Evolutionary conservation across 2,329 filamentous ascomycete genomes (phyloP).

Genomic region (Fusarium pseudoanthophilum): DNA sequence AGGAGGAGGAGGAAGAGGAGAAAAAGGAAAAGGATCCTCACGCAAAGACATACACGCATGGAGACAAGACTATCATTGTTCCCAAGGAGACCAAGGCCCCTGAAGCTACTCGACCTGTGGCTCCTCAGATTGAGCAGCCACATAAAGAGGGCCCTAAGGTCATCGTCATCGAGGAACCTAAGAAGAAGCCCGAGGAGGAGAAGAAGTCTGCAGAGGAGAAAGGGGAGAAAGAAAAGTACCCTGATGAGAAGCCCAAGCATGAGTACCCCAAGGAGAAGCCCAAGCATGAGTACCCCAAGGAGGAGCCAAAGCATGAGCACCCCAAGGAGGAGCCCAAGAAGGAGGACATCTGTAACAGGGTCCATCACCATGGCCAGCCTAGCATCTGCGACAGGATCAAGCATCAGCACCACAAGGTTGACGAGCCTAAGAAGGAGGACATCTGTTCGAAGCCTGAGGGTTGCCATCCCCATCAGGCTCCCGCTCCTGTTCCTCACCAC

Average conservation of each 20-base stretch:
- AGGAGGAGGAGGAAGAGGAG: not conserved
- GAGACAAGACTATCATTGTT: slow-evolving; percentile 22
- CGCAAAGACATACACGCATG: slow-evolving; percentile 25
- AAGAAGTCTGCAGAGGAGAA: not conserved
- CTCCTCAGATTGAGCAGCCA: not conserved
- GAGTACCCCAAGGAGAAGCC: not conserved
- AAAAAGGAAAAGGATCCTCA: not conserved
- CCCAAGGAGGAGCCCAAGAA: slow-evolving; percentile 2
- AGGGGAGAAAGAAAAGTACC: not conserved
- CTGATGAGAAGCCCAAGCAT: not conserved
- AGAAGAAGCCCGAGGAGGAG: not conserved
- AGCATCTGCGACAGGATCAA: slow-evolving; percentile 7
- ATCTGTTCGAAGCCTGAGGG: slow-evolving; percentile 18
- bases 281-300: not conserved
- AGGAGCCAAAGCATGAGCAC: not conserved
- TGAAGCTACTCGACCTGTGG: not conserved
- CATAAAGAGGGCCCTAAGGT: not conserved
- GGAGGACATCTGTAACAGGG: slow-evolving; percentile 14
- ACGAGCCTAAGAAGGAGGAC: slow-evolving; percentile 18
- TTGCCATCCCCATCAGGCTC: not conserved
- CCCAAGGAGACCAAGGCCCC: slow-evolving; percentile 23
- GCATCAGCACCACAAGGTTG: not conserved
- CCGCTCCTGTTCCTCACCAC: not conserved
- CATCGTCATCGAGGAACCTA: not conserved
- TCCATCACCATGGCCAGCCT: not conserved